Evolutionary conservation across 208 protist genomes (phyloP).

Genomic region (Trypanosoma congolense): DNA sequence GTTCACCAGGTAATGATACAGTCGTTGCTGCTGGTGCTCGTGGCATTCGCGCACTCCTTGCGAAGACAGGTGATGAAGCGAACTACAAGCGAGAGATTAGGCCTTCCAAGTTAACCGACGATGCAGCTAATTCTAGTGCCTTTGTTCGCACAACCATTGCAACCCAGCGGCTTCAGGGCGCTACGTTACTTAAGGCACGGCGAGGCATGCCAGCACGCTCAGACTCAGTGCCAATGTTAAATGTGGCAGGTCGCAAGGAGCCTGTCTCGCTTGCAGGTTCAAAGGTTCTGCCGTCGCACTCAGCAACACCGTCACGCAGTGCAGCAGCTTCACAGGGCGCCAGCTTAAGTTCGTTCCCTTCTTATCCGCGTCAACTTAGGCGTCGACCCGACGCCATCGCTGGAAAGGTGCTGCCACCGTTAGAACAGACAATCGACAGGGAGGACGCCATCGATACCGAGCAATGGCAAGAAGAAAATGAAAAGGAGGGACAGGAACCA

Average conservation of each 20-base stretch:
- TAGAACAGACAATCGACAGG: neutral
- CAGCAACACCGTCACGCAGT: neutral
- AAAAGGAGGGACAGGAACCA: neutral
- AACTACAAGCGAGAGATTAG: neutral
- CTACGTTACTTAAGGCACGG: neutral
- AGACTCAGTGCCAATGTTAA: neutral
- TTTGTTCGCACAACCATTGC: neutral
- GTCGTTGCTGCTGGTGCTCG: conserved; percentile 58
- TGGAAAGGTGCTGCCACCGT: conserved; percentile 15
- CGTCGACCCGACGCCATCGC: conserved; percentile 15
- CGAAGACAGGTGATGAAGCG: neutral
- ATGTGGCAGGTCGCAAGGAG: neutral
- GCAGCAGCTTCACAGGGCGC: conserved; percentile 4
- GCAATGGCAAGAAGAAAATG: neutral
- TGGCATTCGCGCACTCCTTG: conserved; percentile 61
- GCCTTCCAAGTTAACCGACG: neutral
- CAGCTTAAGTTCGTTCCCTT: conserved; percentile 3
- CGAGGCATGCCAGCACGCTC: neutral
- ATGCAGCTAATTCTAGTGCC: neutral
- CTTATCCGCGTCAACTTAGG: conserved; percentile 1
- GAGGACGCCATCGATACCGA: neutral
- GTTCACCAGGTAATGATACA: neutral
- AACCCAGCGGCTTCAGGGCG: neutral
- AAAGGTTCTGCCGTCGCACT: neutral
- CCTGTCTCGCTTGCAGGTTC: neutral